phyloP scores from a whole-genome alignment of 352 stramenopile species.

The Phytophthora vignae region DNA sequence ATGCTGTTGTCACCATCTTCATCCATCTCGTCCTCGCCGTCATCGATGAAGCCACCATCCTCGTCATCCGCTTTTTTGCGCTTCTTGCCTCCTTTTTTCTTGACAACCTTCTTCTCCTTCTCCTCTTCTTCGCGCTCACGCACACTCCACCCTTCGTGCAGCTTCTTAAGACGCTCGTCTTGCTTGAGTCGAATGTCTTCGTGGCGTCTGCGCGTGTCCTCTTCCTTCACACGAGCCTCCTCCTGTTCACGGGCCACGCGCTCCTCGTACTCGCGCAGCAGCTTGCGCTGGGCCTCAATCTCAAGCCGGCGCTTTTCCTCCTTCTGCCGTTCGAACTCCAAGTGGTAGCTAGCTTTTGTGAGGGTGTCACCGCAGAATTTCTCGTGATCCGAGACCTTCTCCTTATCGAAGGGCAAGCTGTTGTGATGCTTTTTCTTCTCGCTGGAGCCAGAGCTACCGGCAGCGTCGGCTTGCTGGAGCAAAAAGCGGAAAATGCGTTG shows the following conservation, averaged over 20 bases:
- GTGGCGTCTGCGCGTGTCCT: constrained; percentile 68
- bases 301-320: constrained; percentile 87
- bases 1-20: constrained; percentile 73
- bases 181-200: constrained; percentile 83
- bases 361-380: constrained; percentile 90
- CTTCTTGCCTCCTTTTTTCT: constrained; percentile 78
- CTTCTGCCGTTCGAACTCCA: constrained; percentile 90
- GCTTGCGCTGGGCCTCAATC: constrained; percentile 82
- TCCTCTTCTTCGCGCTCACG: constrained; percentile 87
- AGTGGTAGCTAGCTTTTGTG: constrained; percentile 88
- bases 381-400: constrained; percentile 88
- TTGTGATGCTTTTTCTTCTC: constrained; percentile 74
- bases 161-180: constrained; percentile 81
- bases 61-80: constrained; percentile 79
- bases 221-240: constrained; percentile 54
- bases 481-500: constrained; percentile 88
- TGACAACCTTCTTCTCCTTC: constrained; percentile 77
- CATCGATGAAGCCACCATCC: constrained; percentile 76
- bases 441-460: constrained; percentile 15
- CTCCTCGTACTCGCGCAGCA: constrained; percentile 86
- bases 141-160: constrained; percentile 86
- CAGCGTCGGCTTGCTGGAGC: constrained; percentile 69
- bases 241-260: constrained; percentile 73
- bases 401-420: constrained; percentile 81
- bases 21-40: constrained; percentile 62